Percentiles rank a stretch among this genome's conserved stretches.
Evolutionary conservation across 305 asterid species (phyloP).

Genomic region (Nicotiana rustica): DNA sequence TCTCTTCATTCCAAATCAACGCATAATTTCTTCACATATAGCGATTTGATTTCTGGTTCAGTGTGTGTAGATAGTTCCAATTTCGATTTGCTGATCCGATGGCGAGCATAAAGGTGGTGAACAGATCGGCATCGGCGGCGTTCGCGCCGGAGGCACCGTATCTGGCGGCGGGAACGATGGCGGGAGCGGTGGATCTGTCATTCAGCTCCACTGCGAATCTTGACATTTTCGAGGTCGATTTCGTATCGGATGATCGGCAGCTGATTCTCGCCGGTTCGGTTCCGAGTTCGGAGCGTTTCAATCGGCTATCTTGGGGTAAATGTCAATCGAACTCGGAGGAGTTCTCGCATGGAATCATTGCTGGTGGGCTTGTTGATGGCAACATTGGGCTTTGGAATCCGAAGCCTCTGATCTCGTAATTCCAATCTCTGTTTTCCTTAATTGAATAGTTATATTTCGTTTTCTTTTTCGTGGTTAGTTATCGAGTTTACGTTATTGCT

Average conservation of each 20-base stretch:
- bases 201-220: slow-evolving; percentile 97
- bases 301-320: slow-evolving; percentile 91
- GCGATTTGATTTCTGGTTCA: slow-evolving; percentile 22
- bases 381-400: slow-evolving; percentile 98
- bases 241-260: slow-evolving; percentile 79
- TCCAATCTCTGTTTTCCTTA: slow-evolving; percentile 18
- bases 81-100: slow-evolving; percentile 48
- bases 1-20: neutral
- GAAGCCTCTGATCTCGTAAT: slow-evolving; percentile 74
- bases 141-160: slow-evolving; percentile 89
- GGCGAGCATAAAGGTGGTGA: slow-evolving; percentile 84
- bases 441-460: slow-evolving; percentile 31
- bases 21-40: neutral
- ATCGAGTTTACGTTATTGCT: neutral
- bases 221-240: slow-evolving; percentile 89
- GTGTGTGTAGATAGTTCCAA: slow-evolving; percentile 27
- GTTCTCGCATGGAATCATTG: slow-evolving; percentile 80
- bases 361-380: slow-evolving; percentile 98
- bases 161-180: slow-evolving; percentile 99
- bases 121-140: slow-evolving; percentile 97
- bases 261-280: slow-evolving; percentile 66
- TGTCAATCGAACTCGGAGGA: slow-evolving; percentile 67
- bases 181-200: slow-evolving; percentile 98
- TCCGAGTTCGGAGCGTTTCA: slow-evolving; percentile 82
- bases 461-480: neutral